phyloP scores from a whole-genome alignment of 2,329 filamentous ascomycete genomes.

The Colletotrichum tofieldiae region DNA sequence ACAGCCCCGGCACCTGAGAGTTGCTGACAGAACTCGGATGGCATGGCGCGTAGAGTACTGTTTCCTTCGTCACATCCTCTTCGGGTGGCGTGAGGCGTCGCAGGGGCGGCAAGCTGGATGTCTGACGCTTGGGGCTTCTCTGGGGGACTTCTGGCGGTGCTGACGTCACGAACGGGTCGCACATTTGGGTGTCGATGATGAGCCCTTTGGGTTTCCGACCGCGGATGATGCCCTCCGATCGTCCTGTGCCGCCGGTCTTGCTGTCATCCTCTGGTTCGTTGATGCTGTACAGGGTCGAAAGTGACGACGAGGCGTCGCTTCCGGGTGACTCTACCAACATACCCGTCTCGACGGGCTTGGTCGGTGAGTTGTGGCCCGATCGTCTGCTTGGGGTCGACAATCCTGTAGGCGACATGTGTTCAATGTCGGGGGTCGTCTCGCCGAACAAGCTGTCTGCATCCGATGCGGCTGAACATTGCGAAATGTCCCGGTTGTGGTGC shows the following conservation, averaged over 20 bases:
- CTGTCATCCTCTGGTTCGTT: conserved; percentile 62
- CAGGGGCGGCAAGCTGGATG: conserved; percentile 22
- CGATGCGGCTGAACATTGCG: conserved; percentile 33
- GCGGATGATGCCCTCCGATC: background rate
- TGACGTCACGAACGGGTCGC: conserved; percentile 39
- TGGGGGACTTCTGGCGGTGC: conserved; percentile 18
- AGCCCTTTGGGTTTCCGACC: conserved; percentile 25
- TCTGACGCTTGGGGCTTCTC: conserved; percentile 24
- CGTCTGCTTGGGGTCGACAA: conserved; percentile 62
- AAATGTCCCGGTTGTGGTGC: conserved; percentile 26
- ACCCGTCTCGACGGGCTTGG: conserved; percentile 37
- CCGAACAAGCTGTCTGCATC: conserved; percentile 59
- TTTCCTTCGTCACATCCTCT: background rate
- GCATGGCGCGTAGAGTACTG: background rate
- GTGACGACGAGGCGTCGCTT: conserved; percentile 66
- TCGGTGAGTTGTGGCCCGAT: conserved; percentile 46
- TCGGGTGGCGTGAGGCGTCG: background rate
- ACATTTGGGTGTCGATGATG: conserved; percentile 37
- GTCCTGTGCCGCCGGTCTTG: conserved; percentile 14
- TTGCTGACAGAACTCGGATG: conserved; percentile 21
- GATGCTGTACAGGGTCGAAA: conserved; percentile 72
- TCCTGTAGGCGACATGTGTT: conserved; percentile 51
- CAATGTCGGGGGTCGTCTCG: conserved; percentile 54
- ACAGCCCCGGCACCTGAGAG: conserved; percentile 31
- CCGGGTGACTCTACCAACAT: conserved; percentile 50